Percentiles rank a stretch among this genome's conserved stretches.
These are phyloP conservation scores for Dactylellina cionopaga DNA, from an alignment of 2,329 filamentous ascomycete genomes.

Conservation along the genomic window DNA sequence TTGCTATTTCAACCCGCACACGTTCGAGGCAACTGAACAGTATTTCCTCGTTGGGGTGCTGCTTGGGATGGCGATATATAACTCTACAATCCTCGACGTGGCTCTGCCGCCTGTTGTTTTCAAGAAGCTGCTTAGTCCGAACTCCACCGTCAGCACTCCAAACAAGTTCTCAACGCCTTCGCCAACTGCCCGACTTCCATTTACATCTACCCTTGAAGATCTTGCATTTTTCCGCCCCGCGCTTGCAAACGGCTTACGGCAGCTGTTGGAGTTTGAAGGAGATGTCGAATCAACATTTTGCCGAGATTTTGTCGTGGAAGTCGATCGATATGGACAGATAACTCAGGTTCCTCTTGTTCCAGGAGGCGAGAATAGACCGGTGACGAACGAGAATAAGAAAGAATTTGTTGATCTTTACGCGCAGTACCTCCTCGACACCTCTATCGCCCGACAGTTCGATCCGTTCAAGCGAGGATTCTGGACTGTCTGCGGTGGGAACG, in stretches of 20 bases:
- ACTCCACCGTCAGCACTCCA: slow-evolving; percentile 69
- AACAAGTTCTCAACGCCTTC: slow-evolving; percentile 63
- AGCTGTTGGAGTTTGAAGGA: slow-evolving; percentile 83
- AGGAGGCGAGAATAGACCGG: slow-evolving; percentile 76
- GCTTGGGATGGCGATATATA: slow-evolving; percentile 90
- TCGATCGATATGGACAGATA: slow-evolving; percentile 78
- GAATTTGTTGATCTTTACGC: slow-evolving; percentile 91
- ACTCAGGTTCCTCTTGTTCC: slow-evolving; percentile 76
- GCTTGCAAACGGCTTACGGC: slow-evolving; percentile 77
- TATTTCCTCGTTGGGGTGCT: slow-evolving; percentile 90
- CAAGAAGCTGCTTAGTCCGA: slow-evolving; percentile 82
- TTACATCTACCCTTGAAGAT: slow-evolving; percentile 82
- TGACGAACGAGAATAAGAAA: slow-evolving; percentile 83
- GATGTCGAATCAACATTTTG: slow-evolving; percentile 83
- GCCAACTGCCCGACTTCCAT: slow-evolving; percentile 67
- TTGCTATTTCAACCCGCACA: slow-evolving; percentile 92
- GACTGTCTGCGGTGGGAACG: slow-evolving; percentile 88
- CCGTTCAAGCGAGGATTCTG: slow-evolving; percentile 95
- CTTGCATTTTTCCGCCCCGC: slow-evolving; percentile 81
- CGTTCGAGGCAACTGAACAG: slow-evolving; percentile 89
- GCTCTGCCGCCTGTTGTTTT: slow-evolving; percentile 89
- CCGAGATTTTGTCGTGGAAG: slow-evolving; percentile 80
- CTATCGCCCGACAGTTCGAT: slow-evolving; percentile 84
- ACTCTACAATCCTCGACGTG: slow-evolving; percentile 90
- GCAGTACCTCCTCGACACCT: slow-evolving; percentile 78